phyloP scores from a whole-genome alignment of 1,284 basidiomycete genomes.

The Pascua sp. region DNA sequence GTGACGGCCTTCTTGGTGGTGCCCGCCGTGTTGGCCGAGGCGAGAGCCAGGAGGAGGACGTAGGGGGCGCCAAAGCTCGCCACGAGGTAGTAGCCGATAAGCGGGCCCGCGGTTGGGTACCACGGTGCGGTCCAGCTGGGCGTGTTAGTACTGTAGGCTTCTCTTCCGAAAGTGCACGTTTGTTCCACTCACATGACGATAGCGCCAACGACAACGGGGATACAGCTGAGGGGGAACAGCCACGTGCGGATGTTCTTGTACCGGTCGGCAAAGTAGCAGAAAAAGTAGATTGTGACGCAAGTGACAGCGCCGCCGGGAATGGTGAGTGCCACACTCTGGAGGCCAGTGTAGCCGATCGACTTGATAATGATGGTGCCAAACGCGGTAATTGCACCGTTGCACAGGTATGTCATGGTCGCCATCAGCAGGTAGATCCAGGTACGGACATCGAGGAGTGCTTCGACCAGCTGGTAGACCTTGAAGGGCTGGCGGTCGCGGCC shows the following conservation, averaged over 20 bases:
- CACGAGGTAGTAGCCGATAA: slow-evolving; percentile 54
- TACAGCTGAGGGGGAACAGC: slow-evolving; percentile 50
- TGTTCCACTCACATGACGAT: slow-evolving; percentile 25
- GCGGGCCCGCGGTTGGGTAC: slow-evolving; percentile 49
- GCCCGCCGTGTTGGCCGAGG: slow-evolving; percentile 51
- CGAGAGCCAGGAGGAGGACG: slow-evolving; percentile 51
- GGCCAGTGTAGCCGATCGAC: slow-evolving; percentile 51
- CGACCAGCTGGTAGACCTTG: slow-evolving; percentile 46
- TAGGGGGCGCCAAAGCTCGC: slow-evolving; percentile 54
- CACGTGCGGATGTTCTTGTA: slow-evolving; percentile 47
- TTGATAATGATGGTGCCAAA: slow-evolving; percentile 54
- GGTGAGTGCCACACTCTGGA: slow-evolving; percentile 50
- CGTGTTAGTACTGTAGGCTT: no score
- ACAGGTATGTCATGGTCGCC: slow-evolving; percentile 45
- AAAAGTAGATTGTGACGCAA: slow-evolving; percentile 49
- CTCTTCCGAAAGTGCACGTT: no score
- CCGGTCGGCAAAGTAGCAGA: slow-evolving; percentile 46
- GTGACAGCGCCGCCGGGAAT: slow-evolving; percentile 53
- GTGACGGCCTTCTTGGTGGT: slow-evolving; percentile 53
- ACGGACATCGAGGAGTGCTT: slow-evolving; percentile 52
- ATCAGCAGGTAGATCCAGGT: slow-evolving; percentile 53
- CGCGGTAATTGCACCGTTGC: slow-evolving; percentile 49
- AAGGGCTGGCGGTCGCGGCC: slow-evolving; percentile 39
- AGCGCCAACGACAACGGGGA: slow-evolving; percentile 54
- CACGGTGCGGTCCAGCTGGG: slow-evolving; percentile 53